Percentiles rank a stretch among this genome's conserved stretches.
Evolutionary conservation across 306 rosid genomes (phyloP).

Genomic region (Lablab purpureus): DNA sequence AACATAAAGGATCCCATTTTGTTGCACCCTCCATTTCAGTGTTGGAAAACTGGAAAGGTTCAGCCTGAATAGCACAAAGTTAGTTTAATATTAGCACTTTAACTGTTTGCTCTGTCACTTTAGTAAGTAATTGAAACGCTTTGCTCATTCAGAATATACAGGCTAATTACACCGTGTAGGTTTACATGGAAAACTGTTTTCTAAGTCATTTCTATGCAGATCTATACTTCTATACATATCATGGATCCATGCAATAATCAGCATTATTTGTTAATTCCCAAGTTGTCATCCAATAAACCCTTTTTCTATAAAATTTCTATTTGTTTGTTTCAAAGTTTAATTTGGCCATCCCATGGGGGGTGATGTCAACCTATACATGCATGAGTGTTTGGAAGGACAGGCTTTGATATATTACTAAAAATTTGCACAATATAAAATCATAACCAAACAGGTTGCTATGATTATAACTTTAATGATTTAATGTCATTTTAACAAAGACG

Average conservation of each 20-base stretch:
- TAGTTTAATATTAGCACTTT: slow-evolving; percentile 28
- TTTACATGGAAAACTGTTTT: slow-evolving; percentile 33
- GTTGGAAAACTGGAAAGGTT: slow-evolving; percentile 66
- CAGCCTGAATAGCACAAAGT: slow-evolving; percentile 54
- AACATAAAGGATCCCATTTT: slow-evolving; percentile 87
- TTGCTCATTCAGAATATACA: slow-evolving; percentile 25
- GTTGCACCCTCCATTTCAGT: slow-evolving; percentile 94
- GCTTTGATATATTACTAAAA: slow-evolving; percentile 4
- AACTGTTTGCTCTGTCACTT: slow-evolving; percentile 20
- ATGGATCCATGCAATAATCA: slow-evolving; percentile 30
- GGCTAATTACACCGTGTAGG: slow-evolving; percentile 27
- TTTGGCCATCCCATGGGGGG: background rate
- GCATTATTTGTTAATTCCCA: slow-evolving; percentile 26
- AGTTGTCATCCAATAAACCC: background rate
- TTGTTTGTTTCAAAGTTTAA: slow-evolving; percentile 14
- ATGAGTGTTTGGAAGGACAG: background rate
- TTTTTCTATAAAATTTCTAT: slow-evolving; percentile 21
- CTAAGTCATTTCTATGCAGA: slow-evolving; percentile 18
- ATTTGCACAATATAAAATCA: slow-evolving; percentile 4
- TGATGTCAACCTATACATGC: slow-evolving; percentile 25
- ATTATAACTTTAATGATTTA: background rate
- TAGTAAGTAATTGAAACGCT: background rate
- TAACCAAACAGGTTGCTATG: slow-evolving; percentile 6
- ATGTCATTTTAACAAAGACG: background rate
- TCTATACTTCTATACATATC: background rate